Evolutionary conservation across 768 basidiomycete genomes (phyloP).

Genomic region (Mycena metata): DNA sequence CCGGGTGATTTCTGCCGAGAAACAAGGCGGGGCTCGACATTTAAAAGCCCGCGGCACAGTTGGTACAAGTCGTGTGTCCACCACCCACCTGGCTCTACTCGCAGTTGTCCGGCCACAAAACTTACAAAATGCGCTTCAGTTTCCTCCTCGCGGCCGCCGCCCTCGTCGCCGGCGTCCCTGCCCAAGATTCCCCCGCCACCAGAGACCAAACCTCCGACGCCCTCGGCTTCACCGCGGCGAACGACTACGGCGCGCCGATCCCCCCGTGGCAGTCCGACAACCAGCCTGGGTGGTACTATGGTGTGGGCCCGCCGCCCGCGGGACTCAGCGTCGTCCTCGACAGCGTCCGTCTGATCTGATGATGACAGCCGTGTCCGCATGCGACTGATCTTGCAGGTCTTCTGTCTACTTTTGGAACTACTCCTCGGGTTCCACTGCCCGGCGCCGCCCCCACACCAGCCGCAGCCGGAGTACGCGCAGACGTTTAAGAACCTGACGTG

Average conservation of each 20-base stretch:
- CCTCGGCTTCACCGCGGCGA: constrained; percentile 47
- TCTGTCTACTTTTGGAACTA: constrained; percentile 54
- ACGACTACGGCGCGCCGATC: constrained; percentile 55
- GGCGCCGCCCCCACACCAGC: constrained; percentile 34
- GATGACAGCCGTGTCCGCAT: constrained; percentile 12
- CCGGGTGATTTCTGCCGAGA: too few species aligned
- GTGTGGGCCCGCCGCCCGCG: constrained; percentile 47
- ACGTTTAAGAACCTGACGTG: constrained; percentile 58
- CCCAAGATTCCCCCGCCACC: constrained; percentile 36
- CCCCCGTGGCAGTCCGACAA: constrained; percentile 52
- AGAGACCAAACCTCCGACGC: constrained; percentile 28
- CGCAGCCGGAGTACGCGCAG: constrained; percentile 50
- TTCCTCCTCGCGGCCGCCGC: constrained; percentile 42
- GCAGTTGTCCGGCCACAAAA: constrained; percentile 20
- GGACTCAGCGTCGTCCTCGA: constrained; percentile 47
- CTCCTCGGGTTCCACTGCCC: constrained; percentile 59
- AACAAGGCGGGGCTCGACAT: constrained; percentile 15
- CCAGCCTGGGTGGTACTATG: constrained; percentile 61
- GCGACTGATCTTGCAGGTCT: constrained; percentile 43
- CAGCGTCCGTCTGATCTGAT: constrained; percentile 45
- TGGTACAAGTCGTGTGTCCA: constrained; percentile 22
- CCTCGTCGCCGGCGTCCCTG: constrained; percentile 40
- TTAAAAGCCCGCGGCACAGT: constrained; percentile 21
- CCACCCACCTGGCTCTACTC: constrained; percentile 18
- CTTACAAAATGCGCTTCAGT: constrained; percentile 49